Evolutionary conservation across 805 yeast genomes (phyloP).

Genomic region (Lipomyces kockii): DNA sequence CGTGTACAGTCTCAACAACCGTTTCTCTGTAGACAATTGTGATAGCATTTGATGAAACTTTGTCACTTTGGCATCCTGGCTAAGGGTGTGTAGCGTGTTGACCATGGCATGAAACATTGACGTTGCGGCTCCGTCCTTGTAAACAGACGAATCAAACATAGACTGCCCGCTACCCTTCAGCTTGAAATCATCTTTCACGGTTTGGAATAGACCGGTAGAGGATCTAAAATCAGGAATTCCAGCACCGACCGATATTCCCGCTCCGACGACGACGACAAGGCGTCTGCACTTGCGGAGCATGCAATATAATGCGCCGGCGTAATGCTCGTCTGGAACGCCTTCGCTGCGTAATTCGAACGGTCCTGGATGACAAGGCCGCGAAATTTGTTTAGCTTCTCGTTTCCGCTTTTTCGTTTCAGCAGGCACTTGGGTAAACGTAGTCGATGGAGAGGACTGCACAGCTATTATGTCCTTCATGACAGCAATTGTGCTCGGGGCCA

Average conservation of each 20-base stretch:
- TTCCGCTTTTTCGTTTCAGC: background rate
- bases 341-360: background rate
- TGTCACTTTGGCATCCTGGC: conserved; percentile 66
- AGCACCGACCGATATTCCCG: conserved; percentile 87
- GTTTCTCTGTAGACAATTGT: conserved; percentile 61
- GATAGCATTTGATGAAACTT: conserved; percentile 72
- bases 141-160: conserved; percentile 78
- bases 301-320: conserved; percentile 14
- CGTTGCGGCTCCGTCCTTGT: conserved; percentile 64
- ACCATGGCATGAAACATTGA: conserved; percentile 75
- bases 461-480: background rate
- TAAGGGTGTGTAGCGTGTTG: conserved; percentile 60
- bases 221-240: conserved; percentile 91
- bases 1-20: conserved; percentile 76
- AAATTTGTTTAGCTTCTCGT: background rate
- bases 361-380: background rate
- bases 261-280: conserved; percentile 76
- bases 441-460: background rate
- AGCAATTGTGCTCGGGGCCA: background rate
- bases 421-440: background rate
- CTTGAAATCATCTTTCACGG: conserved; percentile 47
- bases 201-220: conserved; percentile 72
- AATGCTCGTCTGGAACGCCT: background rate
- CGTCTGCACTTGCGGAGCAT: conserved; percentile 53
- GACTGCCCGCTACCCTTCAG: conserved; percentile 63